Base-by-base conservation (phyloP, 2,329 filamentous ascomycete species). In the Penicillium sclerotiorum region DNA sequence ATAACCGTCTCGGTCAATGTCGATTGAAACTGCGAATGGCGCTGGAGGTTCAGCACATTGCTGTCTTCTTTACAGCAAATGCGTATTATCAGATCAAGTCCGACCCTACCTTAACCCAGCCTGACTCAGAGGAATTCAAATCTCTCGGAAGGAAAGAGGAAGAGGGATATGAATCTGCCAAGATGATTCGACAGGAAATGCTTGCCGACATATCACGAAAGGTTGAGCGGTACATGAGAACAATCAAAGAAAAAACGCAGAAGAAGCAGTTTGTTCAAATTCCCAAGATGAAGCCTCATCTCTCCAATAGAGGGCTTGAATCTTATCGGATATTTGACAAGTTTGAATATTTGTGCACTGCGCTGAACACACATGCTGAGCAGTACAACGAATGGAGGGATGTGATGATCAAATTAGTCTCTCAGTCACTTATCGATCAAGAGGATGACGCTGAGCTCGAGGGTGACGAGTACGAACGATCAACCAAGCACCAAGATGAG, bases 381-480 rank as follows among this genome's bases (percentile, higher is more conserved):
- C 70, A 87, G 41, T 80, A 96, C 39, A 81, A 88, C 39, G 79
- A 86, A 40, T 95, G 89, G 89, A 84, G 91, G 35, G 80, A 87
- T 49, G 78, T 84, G 35, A 85, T 92, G 50, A 80, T 90, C 15
- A 80, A 87, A 46, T 80, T 93, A 17, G 77, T 96, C 8, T 73
- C 88, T 9, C 80, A 85, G 52, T 84, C 89, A 0, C 78, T 97
- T 1, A 84, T 97, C 15, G 94, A 97, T 59, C 85, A 94, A 63
- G 90, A 95, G 33, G 84, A 84, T 13, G 77, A 75, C n/a, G 72
- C 80, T 8, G 90, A 95, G 50, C 81, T 85, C 2, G 93, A 90
- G 9, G 94, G 94, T 20, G 87, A 96, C 51, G 94, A 97, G 67
- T 94, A 96, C 55, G 88, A 90, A 58, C 83, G 89, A 25, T 95